Evolutionary conservation across 2,329 filamentous ascomycete species (phyloP).

Genomic region (Nannizzia gypsea): DNA sequence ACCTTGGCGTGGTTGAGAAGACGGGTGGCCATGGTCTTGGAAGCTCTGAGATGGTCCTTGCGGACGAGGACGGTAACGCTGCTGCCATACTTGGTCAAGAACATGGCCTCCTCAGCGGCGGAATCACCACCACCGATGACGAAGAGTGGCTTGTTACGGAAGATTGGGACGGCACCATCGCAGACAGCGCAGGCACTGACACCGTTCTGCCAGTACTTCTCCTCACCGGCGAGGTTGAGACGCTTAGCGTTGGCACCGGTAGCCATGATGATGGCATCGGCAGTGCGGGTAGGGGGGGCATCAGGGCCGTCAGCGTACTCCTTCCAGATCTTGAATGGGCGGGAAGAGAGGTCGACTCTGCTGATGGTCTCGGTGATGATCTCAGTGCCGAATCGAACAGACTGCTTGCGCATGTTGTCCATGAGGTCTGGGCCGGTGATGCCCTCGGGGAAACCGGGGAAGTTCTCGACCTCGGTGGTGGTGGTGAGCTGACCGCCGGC

Average conservation of each 20-base stretch:
- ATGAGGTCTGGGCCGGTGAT: constrained; percentile 83
- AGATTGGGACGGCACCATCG: constrained; percentile 93
- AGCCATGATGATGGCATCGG: constrained; percentile 84
- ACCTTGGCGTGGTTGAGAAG: constrained; percentile 77
- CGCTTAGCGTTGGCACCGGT: constrained; percentile 87
- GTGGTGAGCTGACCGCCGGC: constrained; percentile 95
- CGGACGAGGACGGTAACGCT: constrained; percentile 91
- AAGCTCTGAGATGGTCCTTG: constrained; percentile 72
- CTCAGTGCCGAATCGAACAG: constrained; percentile 79
- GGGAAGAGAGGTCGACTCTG: constrained; percentile 68
- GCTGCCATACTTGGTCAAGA: constrained; percentile 92
- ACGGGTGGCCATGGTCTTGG: constrained; percentile 82
- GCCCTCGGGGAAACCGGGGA: constrained; percentile 80
- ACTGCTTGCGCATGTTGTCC: constrained; percentile 91
- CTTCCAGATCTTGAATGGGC: constrained; percentile 87
- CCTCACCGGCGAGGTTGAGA: constrained; percentile 72
- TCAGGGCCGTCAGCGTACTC: constrained; percentile 68
- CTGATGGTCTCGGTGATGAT: constrained; percentile 88
- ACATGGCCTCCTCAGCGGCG: constrained; percentile 92
- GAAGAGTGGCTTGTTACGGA: constrained; percentile 87
- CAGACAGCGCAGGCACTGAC: constrained; percentile 95
- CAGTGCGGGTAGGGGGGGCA: constrained; percentile 63
- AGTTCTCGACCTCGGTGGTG: constrained; percentile 98
- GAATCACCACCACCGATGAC: constrained; percentile 96
- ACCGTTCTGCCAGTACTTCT: constrained; percentile 94